These are phyloP conservation scores for Trichoderma sp. DNA, from an alignment of 2,329 filamentous ascomycete genomes.

Conservation along the genomic window DNA sequence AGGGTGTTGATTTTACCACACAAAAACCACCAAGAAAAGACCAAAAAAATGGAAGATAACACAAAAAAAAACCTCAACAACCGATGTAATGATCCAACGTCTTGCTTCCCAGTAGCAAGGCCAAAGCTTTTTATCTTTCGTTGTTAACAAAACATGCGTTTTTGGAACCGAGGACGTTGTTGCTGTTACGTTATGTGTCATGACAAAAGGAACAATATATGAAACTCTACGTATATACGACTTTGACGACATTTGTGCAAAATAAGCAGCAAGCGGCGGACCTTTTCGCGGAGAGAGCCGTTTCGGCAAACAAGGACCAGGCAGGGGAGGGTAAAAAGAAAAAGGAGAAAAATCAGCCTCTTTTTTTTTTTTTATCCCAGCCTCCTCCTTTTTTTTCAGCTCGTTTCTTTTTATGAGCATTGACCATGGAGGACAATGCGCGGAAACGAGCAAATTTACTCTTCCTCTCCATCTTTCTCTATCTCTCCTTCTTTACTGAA, in stretches of 20 bases:
- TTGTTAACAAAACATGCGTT: constrained; percentile 17
- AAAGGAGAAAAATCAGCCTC: not conserved
- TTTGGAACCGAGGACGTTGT: not conserved
- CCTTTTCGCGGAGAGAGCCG: not conserved
- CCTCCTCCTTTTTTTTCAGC: not conserved
- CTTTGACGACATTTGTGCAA: constrained; percentile 19
- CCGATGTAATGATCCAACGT: constrained; percentile 16
- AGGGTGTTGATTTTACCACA: not conserved
- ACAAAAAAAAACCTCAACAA: not conserved
- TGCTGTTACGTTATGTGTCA: constrained; percentile 18
- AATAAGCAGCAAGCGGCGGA: not conserved
- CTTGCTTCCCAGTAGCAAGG: constrained; percentile 18
- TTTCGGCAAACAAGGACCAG: not conserved
- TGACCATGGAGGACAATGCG: not conserved
- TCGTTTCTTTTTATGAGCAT: not conserved
- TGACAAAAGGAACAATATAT: constrained; percentile 20
- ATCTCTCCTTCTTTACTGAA: not conserved
- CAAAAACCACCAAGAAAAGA: not conserved
- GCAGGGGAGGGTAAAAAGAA: not conserved
- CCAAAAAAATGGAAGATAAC: constrained; percentile 4
- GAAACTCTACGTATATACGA: constrained; percentile 19
- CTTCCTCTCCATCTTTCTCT: not conserved
- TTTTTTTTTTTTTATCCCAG: not conserved
- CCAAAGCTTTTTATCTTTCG: constrained; percentile 10
- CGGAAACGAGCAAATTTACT: not conserved